These are phyloP conservation scores for Coccomyxa subellipsoidea DNA, from an alignment of 163 green algal species.

Conservation along the genomic window DNA sequence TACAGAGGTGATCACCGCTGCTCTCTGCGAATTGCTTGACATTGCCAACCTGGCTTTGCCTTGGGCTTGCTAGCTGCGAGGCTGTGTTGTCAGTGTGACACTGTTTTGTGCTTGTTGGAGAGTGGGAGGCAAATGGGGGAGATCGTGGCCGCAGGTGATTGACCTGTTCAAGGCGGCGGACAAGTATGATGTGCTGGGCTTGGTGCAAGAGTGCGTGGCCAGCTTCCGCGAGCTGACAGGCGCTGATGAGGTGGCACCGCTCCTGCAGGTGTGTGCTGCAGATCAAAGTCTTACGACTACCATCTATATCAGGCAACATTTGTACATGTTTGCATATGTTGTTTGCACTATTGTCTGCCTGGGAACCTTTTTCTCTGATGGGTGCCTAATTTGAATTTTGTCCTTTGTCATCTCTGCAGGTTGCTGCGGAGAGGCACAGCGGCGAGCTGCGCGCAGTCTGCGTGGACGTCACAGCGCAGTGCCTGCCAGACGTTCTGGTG, in stretches of 20 bases:
- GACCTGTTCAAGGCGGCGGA: conserved; percentile 36
- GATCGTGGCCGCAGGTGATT: neutral
- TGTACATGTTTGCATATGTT: neutral
- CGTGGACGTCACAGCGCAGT: neutral
- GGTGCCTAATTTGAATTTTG: neutral
- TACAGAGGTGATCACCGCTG: conserved; percentile 8
- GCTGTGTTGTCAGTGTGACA: too few species aligned
- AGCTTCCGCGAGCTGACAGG: conserved; percentile 16
- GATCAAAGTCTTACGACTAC: neutral
- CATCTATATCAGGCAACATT: neutral
- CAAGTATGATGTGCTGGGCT: conserved; percentile 32
- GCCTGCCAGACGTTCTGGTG: conserved; percentile 21
- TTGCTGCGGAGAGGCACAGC: conserved; percentile 23
- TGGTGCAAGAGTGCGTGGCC: conserved; percentile 25
- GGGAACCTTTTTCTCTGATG: neutral
- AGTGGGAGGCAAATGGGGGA: neutral
- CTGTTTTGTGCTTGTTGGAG: too few species aligned
- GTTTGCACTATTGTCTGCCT: neutral
- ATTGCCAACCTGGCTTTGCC: too few species aligned
- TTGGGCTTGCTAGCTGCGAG: too few species aligned
- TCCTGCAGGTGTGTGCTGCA: conserved; percentile 13
- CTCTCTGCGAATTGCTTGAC: too few species aligned
- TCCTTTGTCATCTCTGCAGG: conserved; percentile 12
- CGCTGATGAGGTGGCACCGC: conserved; percentile 17
- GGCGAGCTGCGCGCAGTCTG: conserved; percentile 20